These are phyloP conservation scores for Triticum aestivum DNA, from an alignment of 176 grass and related monocot species.

Conservation along the genomic window IWGSC_CS_RefSeq_v2.1 NC_057804.1:444644663-444645162, in stretches of 20 bases:
- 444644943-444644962: background rate
- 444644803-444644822: background rate
- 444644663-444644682: background rate
- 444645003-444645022: background rate
- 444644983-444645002: background rate
- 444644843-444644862: background rate
- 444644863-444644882: background rate
- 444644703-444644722: background rate
- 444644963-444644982: background rate
- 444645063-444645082: background rate
- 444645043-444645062: background rate
- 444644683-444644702: background rate
- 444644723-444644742: background rate
- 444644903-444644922: background rate
- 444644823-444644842: background rate
- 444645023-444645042: background rate
- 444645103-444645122: background rate
- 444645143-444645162: background rate
- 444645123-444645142: background rate
- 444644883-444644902: background rate
- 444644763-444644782: background rate
- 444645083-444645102: slow-evolving; percentile 10
- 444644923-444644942: background rate
- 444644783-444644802: background rate
- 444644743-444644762: background rate